phyloP scores from a whole-genome alignment of 768 basidiomycete genomes.

The Calocera cornea region DNA sequence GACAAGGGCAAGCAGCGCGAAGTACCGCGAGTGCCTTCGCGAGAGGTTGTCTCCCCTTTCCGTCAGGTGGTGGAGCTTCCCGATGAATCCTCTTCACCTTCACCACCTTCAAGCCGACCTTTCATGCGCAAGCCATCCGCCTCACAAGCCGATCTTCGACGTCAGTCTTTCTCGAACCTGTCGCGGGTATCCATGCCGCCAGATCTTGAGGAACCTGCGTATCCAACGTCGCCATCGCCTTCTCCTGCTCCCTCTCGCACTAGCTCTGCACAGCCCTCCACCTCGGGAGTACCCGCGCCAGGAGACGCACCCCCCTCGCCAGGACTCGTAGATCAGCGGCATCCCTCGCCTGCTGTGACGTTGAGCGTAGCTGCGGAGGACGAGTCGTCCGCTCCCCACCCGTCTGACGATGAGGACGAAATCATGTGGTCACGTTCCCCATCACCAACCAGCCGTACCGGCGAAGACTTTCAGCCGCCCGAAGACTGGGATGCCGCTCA shows the following conservation, averaged over 20 bases:
- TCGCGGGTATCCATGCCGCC: neutral
- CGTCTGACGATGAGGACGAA: constrained; percentile 18
- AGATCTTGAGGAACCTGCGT: neutral
- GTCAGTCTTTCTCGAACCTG: neutral
- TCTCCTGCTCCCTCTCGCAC: neutral
- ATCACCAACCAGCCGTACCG: constrained; percentile 19
- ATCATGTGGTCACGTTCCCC: constrained; percentile 31
- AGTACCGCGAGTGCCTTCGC: neutral
- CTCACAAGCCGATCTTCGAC: neutral
- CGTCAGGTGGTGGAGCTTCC: neutral
- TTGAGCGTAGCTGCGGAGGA: constrained; percentile 10
- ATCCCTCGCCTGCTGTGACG: no score
- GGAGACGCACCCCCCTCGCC: no score
- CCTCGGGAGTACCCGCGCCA: neutral
- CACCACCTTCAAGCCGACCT: neutral
- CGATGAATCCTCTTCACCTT: neutral
- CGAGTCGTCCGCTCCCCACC: neutral
- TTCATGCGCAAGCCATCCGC: neutral
- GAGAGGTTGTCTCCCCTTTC: neutral
- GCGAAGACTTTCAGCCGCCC: constrained; percentile 12
- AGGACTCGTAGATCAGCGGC: no score
- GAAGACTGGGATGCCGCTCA: constrained; percentile 68
- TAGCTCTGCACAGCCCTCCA: neutral
- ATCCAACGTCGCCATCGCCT: neutral
- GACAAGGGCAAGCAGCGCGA: neutral